These are phyloP conservation scores for Calocybe cyanea DNA, from an alignment of 768 basidiomycete species.

Conservation along the genomic window DNA sequence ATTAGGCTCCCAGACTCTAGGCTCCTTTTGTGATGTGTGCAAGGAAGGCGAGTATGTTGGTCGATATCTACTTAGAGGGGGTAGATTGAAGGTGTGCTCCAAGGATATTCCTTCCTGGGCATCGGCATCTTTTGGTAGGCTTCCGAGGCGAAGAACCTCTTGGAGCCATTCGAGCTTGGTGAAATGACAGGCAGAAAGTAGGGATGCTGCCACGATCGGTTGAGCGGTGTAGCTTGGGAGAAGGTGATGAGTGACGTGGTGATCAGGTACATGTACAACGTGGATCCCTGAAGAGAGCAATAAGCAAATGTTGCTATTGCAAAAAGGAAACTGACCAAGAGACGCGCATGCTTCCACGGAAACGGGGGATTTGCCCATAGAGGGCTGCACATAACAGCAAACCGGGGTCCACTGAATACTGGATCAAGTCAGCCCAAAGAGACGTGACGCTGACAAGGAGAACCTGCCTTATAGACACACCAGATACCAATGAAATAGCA, in stretches of 20 bases:
- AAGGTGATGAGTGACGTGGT: constrained; percentile 63
- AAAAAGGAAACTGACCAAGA: constrained; percentile 41
- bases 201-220: constrained; percentile 49
- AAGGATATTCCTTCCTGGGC: constrained; percentile 34
- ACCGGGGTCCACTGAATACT: constrained; percentile 52
- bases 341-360: constrained; percentile 41
- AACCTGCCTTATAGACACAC: constrained; percentile 44
- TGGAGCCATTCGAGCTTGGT: constrained; percentile 68
- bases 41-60: constrained; percentile 55
- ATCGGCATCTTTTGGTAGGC: constrained; percentile 27
- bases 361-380: constrained; percentile 31
- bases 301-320: background rate
- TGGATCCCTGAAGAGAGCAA: constrained; percentile 45
- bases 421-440: background rate
- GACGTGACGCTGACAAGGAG: too few relatives aligned
- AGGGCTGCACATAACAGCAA: constrained; percentile 42
- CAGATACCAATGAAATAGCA: constrained; percentile 39
- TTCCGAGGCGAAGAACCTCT: constrained; percentile 54
- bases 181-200: constrained; percentile 54
- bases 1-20: constrained; percentile 64
- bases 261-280: constrained; percentile 39
- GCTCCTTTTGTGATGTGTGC: constrained; percentile 41
- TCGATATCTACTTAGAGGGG: constrained; percentile 50
- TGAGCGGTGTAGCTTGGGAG: constrained; percentile 46
- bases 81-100: constrained; percentile 49